These are phyloP conservation scores for Monosporozyma siamensis DNA, from an alignment of 805 yeast genomes.

Conservation along the genomic window DNA sequence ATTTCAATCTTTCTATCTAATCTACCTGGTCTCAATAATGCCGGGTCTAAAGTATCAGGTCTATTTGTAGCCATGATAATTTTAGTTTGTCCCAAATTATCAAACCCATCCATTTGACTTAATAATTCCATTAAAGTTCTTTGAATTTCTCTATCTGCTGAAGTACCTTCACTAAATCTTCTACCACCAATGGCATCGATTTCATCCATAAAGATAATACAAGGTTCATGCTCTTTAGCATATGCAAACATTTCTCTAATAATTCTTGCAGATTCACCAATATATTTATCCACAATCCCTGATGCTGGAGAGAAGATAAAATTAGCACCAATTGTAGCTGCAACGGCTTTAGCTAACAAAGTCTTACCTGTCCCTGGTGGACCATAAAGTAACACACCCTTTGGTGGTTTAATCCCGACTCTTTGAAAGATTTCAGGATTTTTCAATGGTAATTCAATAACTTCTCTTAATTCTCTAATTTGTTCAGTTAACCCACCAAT, in stretches of 20 bases:
- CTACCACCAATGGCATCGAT: slow-evolving; percentile 96
- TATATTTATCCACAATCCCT: slow-evolving; percentile 90
- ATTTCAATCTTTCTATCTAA: slow-evolving; percentile 92
- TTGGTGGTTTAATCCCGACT: slow-evolving; percentile 92
- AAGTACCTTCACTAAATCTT: slow-evolving; percentile 85
- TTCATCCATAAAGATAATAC: slow-evolving; percentile 95
- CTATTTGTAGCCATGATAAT: slow-evolving; percentile 98
- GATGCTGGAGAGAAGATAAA: slow-evolving; percentile 92
- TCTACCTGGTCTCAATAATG: slow-evolving; percentile 93
- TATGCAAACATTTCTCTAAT: slow-evolving; percentile 91
- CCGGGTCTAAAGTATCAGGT: slow-evolving; percentile 90
- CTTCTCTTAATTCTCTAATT: slow-evolving; percentile 92
- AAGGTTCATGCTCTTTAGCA: slow-evolving; percentile 97
- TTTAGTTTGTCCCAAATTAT: slow-evolving; percentile 93
- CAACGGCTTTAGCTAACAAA: slow-evolving; percentile 87
- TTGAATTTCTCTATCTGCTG: slow-evolving; percentile 86
- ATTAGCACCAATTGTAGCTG: slow-evolving; percentile 95
- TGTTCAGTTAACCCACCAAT: slow-evolving; percentile 95
- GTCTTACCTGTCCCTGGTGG: slow-evolving; percentile 98
- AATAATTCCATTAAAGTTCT: slow-evolving; percentile 94
- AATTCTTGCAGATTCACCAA: slow-evolving; percentile 96
- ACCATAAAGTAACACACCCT: slow-evolving; percentile 89
- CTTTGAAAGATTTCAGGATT: slow-evolving; percentile 92
- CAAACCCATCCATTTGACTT: slow-evolving; percentile 94
- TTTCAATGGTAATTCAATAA: slow-evolving; percentile 88